Conservation (phyloP, 805 yeast genomes). For the Saturnispora galanensis region DNA sequence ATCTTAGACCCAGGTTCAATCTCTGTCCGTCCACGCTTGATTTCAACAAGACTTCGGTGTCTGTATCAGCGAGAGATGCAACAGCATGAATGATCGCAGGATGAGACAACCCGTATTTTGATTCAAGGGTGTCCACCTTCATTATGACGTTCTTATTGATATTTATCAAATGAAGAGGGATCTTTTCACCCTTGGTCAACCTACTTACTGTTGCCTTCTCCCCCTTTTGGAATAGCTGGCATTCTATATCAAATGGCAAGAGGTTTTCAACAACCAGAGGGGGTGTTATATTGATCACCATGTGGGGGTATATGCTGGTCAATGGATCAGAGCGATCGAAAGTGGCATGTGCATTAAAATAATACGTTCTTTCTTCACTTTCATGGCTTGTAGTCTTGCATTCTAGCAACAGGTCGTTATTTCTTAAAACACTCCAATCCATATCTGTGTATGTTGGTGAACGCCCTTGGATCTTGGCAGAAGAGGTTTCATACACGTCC, state of each 20-base stretch:
- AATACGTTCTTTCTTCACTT: constrained; percentile 30
- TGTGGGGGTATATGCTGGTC: constrained; percentile 70
- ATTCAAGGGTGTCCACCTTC: constrained; percentile 52
- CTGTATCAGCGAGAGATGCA: constrained; percentile 14
- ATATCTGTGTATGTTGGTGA: constrained; percentile 22
- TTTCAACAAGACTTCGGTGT: constrained; percentile 36
- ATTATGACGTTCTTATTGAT: constrained; percentile 48
- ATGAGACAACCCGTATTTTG: constrained; percentile 56
- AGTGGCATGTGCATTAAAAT: constrained; percentile 63
- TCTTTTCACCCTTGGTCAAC: constrained; percentile 54
- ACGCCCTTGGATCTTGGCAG: constrained; percentile 26
- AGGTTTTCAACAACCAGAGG: constrained; percentile 81
- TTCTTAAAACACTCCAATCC: constrained; percentile 54
- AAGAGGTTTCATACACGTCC: constrained; percentile 60
- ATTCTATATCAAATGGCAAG: constrained; percentile 71
- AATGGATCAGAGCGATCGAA: constrained; percentile 61
- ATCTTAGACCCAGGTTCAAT: constrained; percentile 55
- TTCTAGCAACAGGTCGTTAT: constrained; percentile 42
- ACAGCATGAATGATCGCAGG: constrained; percentile 67
- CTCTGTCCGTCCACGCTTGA: constrained; percentile 57
- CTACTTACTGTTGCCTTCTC: constrained; percentile 56
- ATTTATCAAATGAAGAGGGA: constrained; percentile 73
- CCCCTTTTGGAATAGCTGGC: constrained; percentile 68
- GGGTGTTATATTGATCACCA: constrained; percentile 67
- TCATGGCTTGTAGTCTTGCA: constrained; percentile 39